Evolutionary conservation across 306 rosid genomes (phyloP).

Genomic region (Aeschynomene evenia): DNA sequence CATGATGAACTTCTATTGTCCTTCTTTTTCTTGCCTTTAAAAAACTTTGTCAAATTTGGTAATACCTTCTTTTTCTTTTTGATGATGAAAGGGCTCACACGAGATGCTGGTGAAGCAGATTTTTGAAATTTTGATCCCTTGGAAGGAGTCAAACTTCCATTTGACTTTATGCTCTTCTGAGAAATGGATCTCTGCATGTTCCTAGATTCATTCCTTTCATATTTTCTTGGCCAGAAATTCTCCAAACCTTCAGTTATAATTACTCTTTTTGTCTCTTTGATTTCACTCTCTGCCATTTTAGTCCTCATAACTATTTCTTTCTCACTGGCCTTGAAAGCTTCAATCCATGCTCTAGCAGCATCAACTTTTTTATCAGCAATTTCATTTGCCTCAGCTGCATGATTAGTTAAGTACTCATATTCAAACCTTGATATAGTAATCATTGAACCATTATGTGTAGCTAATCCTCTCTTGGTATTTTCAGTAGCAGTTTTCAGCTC

Average conservation of each 20-base stretch:
- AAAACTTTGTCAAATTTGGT: slow-evolving; percentile 64
- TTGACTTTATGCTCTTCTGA: slow-evolving; percentile 48
- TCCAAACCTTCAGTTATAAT: slow-evolving; percentile 44
- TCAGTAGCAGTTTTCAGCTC: slow-evolving; percentile 56
- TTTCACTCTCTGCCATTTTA: slow-evolving; percentile 55
- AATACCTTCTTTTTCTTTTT: slow-evolving; percentile 69
- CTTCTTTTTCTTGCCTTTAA: slow-evolving; percentile 45
- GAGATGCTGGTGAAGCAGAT: slow-evolving; percentile 55
- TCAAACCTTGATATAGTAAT: slow-evolving; percentile 82
- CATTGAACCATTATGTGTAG: slow-evolving; percentile 52
- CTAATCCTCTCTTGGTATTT: slow-evolving; percentile 51
- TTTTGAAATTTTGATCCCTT: slow-evolving; percentile 47
- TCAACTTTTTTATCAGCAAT: slow-evolving; percentile 81
- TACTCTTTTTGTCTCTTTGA: slow-evolving; percentile 48
- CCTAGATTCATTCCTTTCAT: slow-evolving; percentile 40
- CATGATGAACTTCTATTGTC: neutral
- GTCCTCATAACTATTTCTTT: slow-evolving; percentile 58
- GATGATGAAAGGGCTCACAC: slow-evolving; percentile 53
- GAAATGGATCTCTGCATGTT: slow-evolving; percentile 34
- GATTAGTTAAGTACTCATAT: slow-evolving; percentile 67
- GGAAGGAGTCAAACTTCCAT: slow-evolving; percentile 43
- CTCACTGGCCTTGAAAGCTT: slow-evolving; percentile 92
- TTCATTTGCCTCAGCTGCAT: slow-evolving; percentile 69
- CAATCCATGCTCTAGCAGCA: slow-evolving; percentile 82
- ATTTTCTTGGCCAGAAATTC: slow-evolving; percentile 44